Evolutionary conservation across 306 rosid species (phyloP), one percentile per base, ranked within the genome.

Genomic region (Rosa lucieae): DNA sequence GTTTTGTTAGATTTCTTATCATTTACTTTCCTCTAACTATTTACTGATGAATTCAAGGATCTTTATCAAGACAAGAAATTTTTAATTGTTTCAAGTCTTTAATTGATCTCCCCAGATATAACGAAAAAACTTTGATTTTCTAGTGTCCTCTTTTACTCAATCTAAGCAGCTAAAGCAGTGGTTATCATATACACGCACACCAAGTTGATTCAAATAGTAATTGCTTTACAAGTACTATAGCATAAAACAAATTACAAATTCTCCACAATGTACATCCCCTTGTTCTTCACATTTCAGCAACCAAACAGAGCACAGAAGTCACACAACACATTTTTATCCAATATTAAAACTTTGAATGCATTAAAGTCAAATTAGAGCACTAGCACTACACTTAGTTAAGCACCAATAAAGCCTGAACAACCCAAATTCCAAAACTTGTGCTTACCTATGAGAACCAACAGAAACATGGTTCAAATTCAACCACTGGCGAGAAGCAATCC

Each of bases 401-500:
- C 26, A 37, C 7, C 8, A 62, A 5, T 29, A 55, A 56, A 51
- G 29, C 61, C 52, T 29, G 70, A 32, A 17, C 39, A 65, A 65
- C 0, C 40, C 44, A 35, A 14, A 32, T 6, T 63, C 44, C 46
- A 15, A 35, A 65, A 65, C 20, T 14, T 65, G 70, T 56, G 21
- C 55, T 48, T 58, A 84, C 96, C 94, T 86, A 59, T 53, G 83
- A 80, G 92, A 80, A 62, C 81, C 55, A 65, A 12, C 56, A 35
- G 83, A 79, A 5, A 63, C 74, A 43, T 79, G 81, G 82, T 74
- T 71, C 49, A 84, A 75, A 71, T 67, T 88, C 80, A 91, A 84
- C 90, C 94, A 77, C 77, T 84, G 78, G 82, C 88, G 21, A 90
- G 90, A 61, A 90, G 90, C 53, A 86, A 86, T 49, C 82, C 96